Evolutionary conservation across 2,329 filamentous ascomycete species (phyloP).

Genomic region (Aspergillus pseudotamarii): DNA sequence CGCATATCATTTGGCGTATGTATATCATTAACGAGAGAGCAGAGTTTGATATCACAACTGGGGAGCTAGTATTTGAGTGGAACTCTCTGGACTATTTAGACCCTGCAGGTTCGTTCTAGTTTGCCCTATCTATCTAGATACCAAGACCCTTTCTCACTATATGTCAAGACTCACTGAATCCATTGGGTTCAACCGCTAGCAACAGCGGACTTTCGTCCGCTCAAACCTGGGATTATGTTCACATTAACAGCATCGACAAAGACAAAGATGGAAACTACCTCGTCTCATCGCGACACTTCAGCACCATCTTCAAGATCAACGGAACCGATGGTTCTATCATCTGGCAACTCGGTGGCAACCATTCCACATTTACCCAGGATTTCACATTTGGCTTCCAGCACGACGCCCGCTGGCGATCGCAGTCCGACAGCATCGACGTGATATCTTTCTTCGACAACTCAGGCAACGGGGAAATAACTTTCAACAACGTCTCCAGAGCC

Average conservation of each 20-base stretch:
- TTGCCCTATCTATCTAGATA: background rate
- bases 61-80: conserved; percentile 12
- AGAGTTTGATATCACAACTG: conserved; percentile 5
- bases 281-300: conserved; percentile 29
- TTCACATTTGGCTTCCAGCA: conserved; percentile 42
- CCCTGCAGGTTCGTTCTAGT: background rate
- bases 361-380: conserved; percentile 28
- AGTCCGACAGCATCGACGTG: conserved; percentile 10
- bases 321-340: conserved; percentile 30
- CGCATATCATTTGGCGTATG: background rate
- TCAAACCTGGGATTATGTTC: conserved; percentile 34
- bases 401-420: conserved; percentile 14
- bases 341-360: conserved; percentile 30
- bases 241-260: conserved; percentile 29
- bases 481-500: conserved; percentile 21
- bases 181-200: background rate
- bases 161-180: background rate
- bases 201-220: background rate
- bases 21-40: background rate
- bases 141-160: background rate
- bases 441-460: conserved; percentile 34
- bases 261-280: conserved; percentile 29
- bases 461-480: conserved; percentile 31
- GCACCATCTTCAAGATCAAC: conserved; percentile 31
- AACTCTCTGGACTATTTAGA: conserved; percentile 5